These are phyloP conservation scores for Pascua guehoae DNA, from an alignment of 1,284 basidiomycete species.

Conservation along the genomic window DNA sequence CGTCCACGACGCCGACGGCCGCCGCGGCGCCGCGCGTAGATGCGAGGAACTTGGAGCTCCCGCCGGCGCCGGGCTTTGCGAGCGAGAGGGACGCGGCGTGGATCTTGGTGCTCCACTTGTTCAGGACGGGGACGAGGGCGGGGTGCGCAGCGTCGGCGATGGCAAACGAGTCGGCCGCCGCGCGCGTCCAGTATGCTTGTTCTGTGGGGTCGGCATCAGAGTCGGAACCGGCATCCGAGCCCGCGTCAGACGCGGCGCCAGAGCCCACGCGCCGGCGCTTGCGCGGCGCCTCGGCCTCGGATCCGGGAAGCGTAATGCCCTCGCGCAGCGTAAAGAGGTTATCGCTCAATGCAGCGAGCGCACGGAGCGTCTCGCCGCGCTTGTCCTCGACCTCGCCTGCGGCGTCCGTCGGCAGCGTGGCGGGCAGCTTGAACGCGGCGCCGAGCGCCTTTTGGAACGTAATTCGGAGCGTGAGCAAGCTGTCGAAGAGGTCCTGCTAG, in stretches of 20 bases:
- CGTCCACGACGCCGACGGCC: slow-evolving; percentile 49
- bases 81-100: slow-evolving; percentile 69
- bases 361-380: slow-evolving; percentile 29
- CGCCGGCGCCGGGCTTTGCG: slow-evolving; percentile 34
- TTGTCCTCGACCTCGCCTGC: slow-evolving; percentile 27
- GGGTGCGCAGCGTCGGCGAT: slow-evolving; percentile 60
- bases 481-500: slow-evolving; percentile 72
- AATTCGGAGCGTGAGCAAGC: slow-evolving; percentile 79
- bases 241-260: slow-evolving; percentile 16
- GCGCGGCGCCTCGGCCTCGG: slow-evolving; percentile 18
- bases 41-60: slow-evolving; percentile 57
- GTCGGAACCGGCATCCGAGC: slow-evolving; percentile 28
- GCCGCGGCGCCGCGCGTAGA: slow-evolving; percentile 52
- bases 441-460: slow-evolving; percentile 74
- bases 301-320: slow-evolving; percentile 42
- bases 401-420: slow-evolving; percentile 21
- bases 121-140: slow-evolving; percentile 67
- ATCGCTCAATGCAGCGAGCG: slow-evolving; percentile 37
- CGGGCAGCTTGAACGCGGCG: slow-evolving; percentile 46
- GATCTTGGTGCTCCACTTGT: slow-evolving; percentile 90
- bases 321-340: slow-evolving; percentile 63
- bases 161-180: slow-evolving; percentile 31
- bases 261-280: slow-evolving; percentile 5
- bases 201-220: slow-evolving; percentile 12
- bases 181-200: slow-evolving; percentile 31